These are phyloP conservation scores for Blastobotrys illinoisensis DNA, from an alignment of 1,139 yeast genomes.

Conservation along the genomic window DNA sequence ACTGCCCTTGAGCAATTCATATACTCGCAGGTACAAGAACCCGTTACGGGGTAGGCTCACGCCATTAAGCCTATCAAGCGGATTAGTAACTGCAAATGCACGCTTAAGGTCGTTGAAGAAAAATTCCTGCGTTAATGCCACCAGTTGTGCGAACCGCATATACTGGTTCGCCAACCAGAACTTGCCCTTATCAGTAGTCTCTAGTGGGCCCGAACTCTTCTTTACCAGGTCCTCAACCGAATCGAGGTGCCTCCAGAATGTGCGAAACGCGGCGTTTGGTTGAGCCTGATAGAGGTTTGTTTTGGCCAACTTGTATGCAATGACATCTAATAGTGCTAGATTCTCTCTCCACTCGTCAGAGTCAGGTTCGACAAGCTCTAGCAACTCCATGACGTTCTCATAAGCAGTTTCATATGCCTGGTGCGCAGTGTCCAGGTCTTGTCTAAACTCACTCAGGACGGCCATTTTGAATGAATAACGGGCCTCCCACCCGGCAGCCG, in stretches of 20 bases:
- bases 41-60: conserved; percentile 44
- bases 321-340: conserved; percentile 50
- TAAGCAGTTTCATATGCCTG: conserved; percentile 47
- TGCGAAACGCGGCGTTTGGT: conserved; percentile 53
- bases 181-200: conserved; percentile 21
- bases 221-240: conserved; percentile 37
- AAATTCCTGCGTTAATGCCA: conserved; percentile 42
- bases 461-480: conserved; percentile 48
- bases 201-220: conserved; percentile 1
- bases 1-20: conserved; percentile 18
- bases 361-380: conserved; percentile 28
- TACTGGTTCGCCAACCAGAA: conserved; percentile 40
- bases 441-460: conserved; percentile 42
- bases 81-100: background rate
- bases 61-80: background rate
- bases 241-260: conserved; percentile 58
- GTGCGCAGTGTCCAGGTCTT: conserved; percentile 42
- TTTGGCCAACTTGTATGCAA: conserved; percentile 60
- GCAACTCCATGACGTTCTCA: conserved; percentile 40
- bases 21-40: conserved; percentile 40
- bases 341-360: conserved; percentile 38
- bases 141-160: conserved; percentile 54
- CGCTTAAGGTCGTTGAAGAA: background rate
- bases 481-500: conserved; percentile 41
- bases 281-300: conserved; percentile 57